Conservation (phyloP, 2,329 filamentous ascomycete species). For the Pseudogymnoascus sp. region DNA sequence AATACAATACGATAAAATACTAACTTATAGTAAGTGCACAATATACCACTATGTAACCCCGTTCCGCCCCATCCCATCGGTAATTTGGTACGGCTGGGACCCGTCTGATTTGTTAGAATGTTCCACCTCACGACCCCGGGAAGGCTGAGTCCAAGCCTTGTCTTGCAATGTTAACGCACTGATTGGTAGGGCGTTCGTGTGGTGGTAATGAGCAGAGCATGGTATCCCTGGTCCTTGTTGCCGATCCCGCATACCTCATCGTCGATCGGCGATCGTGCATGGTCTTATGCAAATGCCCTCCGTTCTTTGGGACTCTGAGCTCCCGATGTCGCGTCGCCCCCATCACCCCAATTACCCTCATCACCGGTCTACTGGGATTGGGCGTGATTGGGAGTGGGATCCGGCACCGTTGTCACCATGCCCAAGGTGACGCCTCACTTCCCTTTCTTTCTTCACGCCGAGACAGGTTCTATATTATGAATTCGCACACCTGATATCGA, state of each 20-base stretch:
- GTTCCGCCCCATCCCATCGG: neutral
- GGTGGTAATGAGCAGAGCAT: conserved; percentile 8
- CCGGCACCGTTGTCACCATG: neutral
- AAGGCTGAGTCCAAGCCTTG: conserved; percentile 8
- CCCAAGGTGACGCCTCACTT: neutral
- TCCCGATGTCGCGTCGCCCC: neutral
- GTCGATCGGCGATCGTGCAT: conserved; percentile 7
- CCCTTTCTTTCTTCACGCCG: neutral
- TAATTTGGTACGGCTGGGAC: conserved; percentile 4
- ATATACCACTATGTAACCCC: neutral
- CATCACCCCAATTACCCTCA: neutral
- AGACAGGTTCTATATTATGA: conserved; percentile 7
- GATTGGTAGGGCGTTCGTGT: neutral
- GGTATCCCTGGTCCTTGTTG: conserved; percentile 5
- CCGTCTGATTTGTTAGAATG: neutral
- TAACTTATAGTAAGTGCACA: neutral
- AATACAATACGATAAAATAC: neutral
- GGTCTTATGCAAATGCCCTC: neutral
- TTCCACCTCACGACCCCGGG: conserved; percentile 1
- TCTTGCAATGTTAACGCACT: neutral
- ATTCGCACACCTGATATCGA: neutral
- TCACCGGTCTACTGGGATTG: neutral
- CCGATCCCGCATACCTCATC: conserved; percentile 6
- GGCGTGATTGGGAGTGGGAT: neutral
- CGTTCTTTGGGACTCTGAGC: neutral